Evolutionary conservation across 441 rosid genomes (phyloP), one percentile per base, ranked within the genome.

Genomic region (Populus hybrid): DNA sequence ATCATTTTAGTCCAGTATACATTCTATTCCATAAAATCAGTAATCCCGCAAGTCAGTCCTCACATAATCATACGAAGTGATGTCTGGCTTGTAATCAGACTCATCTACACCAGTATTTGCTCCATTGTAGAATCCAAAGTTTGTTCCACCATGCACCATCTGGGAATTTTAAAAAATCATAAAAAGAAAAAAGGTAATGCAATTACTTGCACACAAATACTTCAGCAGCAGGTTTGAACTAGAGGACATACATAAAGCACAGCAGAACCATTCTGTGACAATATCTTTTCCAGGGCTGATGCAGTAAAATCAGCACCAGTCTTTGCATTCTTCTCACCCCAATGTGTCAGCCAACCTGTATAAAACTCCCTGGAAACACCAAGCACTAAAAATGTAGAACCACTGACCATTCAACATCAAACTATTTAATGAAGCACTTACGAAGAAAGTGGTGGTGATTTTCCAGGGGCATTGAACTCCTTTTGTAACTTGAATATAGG

Each of bases 101-200:
- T 87, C 89, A 66, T 79, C 83, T 2, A 65, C 61, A 75, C 92
- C 97, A 69, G 97, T 90, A 82, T 95, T 95, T 81, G 99, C 99
- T 76, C 99, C 99, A 80, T 80, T 92, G 65, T 92, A 94, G 86
- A 95, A 95, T 73, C 99, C 99, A 82, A 94, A 95, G 86, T 95
- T 95, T 67, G 98, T 91, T 79, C 99, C 99, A 74, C 99, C 99
- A 77, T 95, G 99, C 72, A 92, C 99, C 99, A 95, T 94, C 99
- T 95, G 83, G 78, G 81, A 77, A 74, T 79, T 66, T 71, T 35
- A 73, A 77, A 72, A 45, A 38, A 68, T 18, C 5, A 69, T 21
- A 77, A 67, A 70, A 79, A 8, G 33, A 68, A 53, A 18, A 53
- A 16, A 53, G 9, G 61, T 53, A 53, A 6, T 53, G 61, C 61